phyloP scores from a whole-genome alignment of 805 yeast species.

The Candida loeiensis region DNA sequence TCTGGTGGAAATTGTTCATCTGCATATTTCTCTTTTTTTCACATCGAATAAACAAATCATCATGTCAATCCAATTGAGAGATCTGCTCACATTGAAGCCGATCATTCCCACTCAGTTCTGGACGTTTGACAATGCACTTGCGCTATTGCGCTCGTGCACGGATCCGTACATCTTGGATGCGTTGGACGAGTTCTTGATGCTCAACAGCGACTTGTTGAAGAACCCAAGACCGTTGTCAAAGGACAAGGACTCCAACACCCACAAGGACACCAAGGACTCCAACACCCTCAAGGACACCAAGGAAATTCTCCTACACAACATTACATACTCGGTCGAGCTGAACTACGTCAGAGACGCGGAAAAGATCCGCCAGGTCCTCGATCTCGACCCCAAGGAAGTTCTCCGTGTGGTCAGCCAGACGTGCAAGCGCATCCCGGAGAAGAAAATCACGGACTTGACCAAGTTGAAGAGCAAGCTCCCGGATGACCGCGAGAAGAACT shows the following conservation, averaged over 20 bases:
- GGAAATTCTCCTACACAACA: conserved; percentile 40
- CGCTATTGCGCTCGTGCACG: conserved; percentile 26
- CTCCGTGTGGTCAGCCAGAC: conserved; percentile 47
- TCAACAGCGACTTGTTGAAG: conserved; percentile 28
- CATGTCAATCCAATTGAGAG: conserved; percentile 11
- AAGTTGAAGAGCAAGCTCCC: conserved; percentile 30
- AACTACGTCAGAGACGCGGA: conserved; percentile 36
- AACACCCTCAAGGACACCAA: conserved; percentile 12
- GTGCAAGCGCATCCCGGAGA: conserved; percentile 35
- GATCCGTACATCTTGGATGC: conserved; percentile 33
- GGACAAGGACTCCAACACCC: background rate
- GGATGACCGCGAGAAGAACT: conserved; percentile 31
- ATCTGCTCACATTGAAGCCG: conserved; percentile 22
- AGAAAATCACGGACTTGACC: conserved; percentile 19
- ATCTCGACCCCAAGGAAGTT: conserved; percentile 43
- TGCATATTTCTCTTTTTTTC: too few relatives aligned
- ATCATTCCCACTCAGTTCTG: conserved; percentile 35
- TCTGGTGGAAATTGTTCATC: too few relatives aligned
- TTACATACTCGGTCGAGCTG: conserved; percentile 33
- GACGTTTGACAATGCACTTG: conserved; percentile 40
- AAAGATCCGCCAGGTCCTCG: conserved; percentile 36
- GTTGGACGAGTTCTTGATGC: conserved; percentile 37
- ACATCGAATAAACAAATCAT: conserved; percentile 8
- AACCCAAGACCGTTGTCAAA: conserved; percentile 30
- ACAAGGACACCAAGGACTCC: conserved; percentile 10